Conservation (phyloP, 495 filamentous ascomycete genomes). For the Penicillium mononematosum region DNA sequence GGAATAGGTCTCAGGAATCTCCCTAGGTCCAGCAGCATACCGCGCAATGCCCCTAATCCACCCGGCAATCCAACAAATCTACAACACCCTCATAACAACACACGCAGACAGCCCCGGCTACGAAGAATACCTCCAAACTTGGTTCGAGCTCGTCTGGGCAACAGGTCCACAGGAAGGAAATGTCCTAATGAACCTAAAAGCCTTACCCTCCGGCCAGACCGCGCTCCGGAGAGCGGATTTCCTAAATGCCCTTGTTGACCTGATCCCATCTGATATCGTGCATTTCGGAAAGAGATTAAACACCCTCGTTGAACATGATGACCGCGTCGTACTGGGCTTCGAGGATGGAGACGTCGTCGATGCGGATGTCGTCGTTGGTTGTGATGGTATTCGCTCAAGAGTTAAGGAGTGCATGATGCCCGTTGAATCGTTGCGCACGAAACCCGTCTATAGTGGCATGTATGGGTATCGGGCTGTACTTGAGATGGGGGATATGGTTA, state of each 20-base stretch:
- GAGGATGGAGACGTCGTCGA: slow-evolving; percentile 32
- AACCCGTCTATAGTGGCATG: slow-evolving; percentile 44
- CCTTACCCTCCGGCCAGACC: slow-evolving; percentile 33
- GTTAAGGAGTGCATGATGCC: slow-evolving; percentile 48
- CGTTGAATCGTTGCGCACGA: slow-evolving; percentile 32
- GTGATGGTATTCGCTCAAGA: slow-evolving; percentile 57
- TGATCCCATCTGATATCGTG: slow-evolving; percentile 48
- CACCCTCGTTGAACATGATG: slow-evolving; percentile 16
- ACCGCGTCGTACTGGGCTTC: slow-evolving; percentile 25
- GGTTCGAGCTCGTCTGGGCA: slow-evolving; percentile 33
- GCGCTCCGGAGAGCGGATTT: slow-evolving; percentile 56
- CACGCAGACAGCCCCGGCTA: slow-evolving; percentile 31
- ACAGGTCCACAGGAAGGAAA: slow-evolving; percentile 24
- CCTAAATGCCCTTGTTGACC: slow-evolving; percentile 55
- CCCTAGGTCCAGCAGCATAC: slow-evolving; percentile 58
- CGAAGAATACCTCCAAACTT: slow-evolving; percentile 23
- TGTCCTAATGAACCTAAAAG: slow-evolving; percentile 33
- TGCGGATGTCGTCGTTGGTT: slow-evolving; percentile 53
- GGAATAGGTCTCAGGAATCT: slow-evolving; percentile 62
- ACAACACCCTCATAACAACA: slow-evolving; percentile 35
- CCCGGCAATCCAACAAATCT: slow-evolving; percentile 35
- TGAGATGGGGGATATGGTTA: slow-evolving; percentile 57
- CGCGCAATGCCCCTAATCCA: slow-evolving; percentile 52
- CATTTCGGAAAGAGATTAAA: slow-evolving; percentile 33
- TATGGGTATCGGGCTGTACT: slow-evolving; percentile 59